Evolutionary conservation across 129 eudicot genomes (phyloP).

Genomic region (Escallonia herrerae): DNA sequence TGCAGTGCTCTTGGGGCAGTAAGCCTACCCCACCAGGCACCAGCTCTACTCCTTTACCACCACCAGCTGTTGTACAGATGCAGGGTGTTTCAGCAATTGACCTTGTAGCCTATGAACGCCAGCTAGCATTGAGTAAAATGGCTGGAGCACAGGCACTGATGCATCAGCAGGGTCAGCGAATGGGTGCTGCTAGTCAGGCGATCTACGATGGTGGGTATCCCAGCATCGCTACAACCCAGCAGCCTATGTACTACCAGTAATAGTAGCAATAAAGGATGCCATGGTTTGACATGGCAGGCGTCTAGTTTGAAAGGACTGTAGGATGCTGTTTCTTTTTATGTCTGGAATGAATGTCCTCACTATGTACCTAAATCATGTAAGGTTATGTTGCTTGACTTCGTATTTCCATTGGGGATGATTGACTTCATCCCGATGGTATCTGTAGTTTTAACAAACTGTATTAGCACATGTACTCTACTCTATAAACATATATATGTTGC

Average conservation of each 20-base stretch:
- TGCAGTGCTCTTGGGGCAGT: conserved; percentile 58
- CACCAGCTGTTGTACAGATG: conserved; percentile 28
- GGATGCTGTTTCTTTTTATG: neutral
- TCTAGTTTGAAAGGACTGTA: conserved; percentile 7
- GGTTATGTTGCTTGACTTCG: conserved; percentile 3
- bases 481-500: too few relatives aligned
- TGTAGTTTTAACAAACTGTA: too few relatives aligned
- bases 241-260: conserved; percentile 67
- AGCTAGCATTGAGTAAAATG: conserved; percentile 47
- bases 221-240: conserved; percentile 51
- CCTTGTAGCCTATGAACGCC: conserved; percentile 44
- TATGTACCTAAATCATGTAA: neutral
- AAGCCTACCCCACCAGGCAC: conserved; percentile 46
- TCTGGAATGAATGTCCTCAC: neutral
- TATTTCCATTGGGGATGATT: neutral
- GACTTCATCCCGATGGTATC: neutral
- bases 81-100: conserved; percentile 37
- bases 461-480: too few relatives aligned
- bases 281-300: neutral
- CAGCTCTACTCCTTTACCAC: conserved; percentile 50
- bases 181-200: conserved; percentile 45
- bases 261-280: conserved; percentile 8
- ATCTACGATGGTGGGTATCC: conserved; percentile 66
- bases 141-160: conserved; percentile 33
- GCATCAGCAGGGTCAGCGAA: conserved; percentile 32